Conservation (phyloP, 2,329 filamentous ascomycete species). For the Xylaria hypoxylon region DNA sequence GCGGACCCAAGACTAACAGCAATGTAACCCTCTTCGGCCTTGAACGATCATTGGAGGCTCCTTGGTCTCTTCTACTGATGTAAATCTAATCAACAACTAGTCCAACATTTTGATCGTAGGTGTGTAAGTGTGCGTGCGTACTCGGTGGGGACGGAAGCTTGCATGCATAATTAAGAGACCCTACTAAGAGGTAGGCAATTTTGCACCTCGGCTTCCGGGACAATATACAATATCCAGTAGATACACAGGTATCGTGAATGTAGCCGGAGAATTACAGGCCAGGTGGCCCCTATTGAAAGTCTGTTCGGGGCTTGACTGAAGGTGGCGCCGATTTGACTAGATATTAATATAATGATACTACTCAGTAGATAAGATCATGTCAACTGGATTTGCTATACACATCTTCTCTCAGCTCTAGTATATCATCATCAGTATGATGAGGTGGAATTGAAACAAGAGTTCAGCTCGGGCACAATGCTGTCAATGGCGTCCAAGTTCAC, state of each 20-base stretch:
- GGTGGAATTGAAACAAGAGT: not conserved
- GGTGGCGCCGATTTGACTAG: too few species aligned
- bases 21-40: not conserved
- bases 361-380: too few species aligned
- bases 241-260: not conserved
- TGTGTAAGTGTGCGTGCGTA: slow-evolving; percentile 4
- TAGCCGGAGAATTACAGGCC: not conserved
- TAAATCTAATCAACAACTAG: not conserved
- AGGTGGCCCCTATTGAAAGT: not conserved
- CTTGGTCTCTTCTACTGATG: not conserved
- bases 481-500: too few species aligned
- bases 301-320: not conserved
- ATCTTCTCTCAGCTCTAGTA: too few species aligned
- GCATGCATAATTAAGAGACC: not conserved
- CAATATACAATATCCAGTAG: not conserved
- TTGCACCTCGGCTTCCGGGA: not conserved
- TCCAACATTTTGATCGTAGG: not conserved
- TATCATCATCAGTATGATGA: not conserved
- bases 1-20: not conserved
- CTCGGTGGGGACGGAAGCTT: slow-evolving; percentile 5
- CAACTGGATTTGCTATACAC: too few species aligned
- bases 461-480: too few species aligned
- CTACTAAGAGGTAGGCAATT: not conserved
- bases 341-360: too few species aligned
- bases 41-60: not conserved